Conservation (phyloP, 495 filamentous ascomycete species). For the Oidiodendron maius region DNA sequence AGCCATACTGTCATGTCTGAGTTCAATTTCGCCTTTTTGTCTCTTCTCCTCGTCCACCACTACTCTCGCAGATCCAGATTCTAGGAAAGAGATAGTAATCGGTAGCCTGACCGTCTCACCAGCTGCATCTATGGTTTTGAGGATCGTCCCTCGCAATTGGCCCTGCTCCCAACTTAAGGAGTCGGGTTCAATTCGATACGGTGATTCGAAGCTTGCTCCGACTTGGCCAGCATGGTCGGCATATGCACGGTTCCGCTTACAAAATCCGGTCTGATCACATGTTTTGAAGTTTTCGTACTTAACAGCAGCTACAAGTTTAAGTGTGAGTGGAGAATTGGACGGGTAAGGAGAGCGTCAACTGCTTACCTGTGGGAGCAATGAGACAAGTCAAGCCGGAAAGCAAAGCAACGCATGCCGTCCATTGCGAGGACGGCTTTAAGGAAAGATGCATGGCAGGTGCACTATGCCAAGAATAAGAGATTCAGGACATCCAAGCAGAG, state of each 20-base stretch:
- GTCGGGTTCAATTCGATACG: slow-evolving; percentile 69
- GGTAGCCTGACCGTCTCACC: slow-evolving; percentile 69
- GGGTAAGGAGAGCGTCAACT: background rate
- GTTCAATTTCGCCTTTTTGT: slow-evolving; percentile 79
- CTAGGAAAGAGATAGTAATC: slow-evolving; percentile 77
- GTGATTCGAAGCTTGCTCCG: slow-evolving; percentile 67
- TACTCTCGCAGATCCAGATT: slow-evolving; percentile 82
- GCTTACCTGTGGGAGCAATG: slow-evolving; percentile 44
- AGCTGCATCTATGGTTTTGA: slow-evolving; percentile 62
- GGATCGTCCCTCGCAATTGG: slow-evolving; percentile 67
- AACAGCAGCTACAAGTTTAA: slow-evolving; percentile 54
- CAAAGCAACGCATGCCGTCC: slow-evolving; percentile 49
- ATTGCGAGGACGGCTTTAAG: slow-evolving; percentile 41
- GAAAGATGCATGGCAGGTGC: slow-evolving; percentile 15
- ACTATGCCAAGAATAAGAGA: background rate
- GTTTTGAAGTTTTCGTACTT: slow-evolving; percentile 97
- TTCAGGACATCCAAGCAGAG: background rate
- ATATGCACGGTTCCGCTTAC: slow-evolving; percentile 84
- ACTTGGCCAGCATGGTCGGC: slow-evolving; percentile 67
- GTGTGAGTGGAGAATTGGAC: background rate
- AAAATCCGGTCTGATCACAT: slow-evolving; percentile 92
- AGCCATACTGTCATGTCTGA: slow-evolving; percentile 76
- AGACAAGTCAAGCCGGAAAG: slow-evolving; percentile 37
- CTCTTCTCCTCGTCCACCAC: slow-evolving; percentile 86
- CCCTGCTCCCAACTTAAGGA: slow-evolving; percentile 74